A percentile compares a stretch with the other conserved stretches of the same genome.
phyloP scores from a whole-genome alignment of 1,284 basidiomycete genomes.

The Cryptococcus sp. region DNA sequence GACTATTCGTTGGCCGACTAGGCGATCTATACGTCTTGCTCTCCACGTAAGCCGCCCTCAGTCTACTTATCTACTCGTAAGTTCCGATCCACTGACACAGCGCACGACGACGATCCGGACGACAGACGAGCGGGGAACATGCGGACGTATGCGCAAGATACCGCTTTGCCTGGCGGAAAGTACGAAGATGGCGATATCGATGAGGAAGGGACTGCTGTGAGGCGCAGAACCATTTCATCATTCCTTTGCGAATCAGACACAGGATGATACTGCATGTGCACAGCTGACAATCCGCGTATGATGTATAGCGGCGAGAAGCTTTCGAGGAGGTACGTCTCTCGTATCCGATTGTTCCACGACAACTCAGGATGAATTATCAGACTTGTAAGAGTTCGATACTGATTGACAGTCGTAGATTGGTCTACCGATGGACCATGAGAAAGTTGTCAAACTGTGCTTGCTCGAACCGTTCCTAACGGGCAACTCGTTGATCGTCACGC shows the following conservation, averaged over 20 bases:
- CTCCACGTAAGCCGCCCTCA: constrained; percentile 32
- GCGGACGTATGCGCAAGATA: constrained; percentile 76
- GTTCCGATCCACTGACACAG: neutral
- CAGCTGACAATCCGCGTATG: neutral
- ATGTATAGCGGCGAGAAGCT: constrained; percentile 66
- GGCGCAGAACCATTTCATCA: constrained; percentile 32
- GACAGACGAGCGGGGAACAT: constrained; percentile 68
- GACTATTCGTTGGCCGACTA: constrained; percentile 72
- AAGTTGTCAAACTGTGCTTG: constrained; percentile 70
- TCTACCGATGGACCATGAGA: constrained; percentile 66
- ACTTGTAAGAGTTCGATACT: neutral
- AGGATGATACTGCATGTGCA: neutral
- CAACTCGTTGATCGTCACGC: constrained; percentile 71
- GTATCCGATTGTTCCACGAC: neutral
- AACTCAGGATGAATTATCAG: neutral
- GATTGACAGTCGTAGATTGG: constrained; percentile 63
- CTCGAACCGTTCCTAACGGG: constrained; percentile 74
- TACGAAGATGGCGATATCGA: constrained; percentile 67
- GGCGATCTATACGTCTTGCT: constrained; percentile 80
- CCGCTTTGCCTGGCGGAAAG: constrained; percentile 78
- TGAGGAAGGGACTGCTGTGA: constrained; percentile 75
- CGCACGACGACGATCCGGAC: neutral
- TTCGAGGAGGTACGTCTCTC: constrained; percentile 63
- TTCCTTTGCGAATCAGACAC: no score
- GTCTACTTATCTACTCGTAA: neutral